Conservation (phyloP, 1,284 basidiomycete genomes). For the Pseudozyma sp. region DNA sequence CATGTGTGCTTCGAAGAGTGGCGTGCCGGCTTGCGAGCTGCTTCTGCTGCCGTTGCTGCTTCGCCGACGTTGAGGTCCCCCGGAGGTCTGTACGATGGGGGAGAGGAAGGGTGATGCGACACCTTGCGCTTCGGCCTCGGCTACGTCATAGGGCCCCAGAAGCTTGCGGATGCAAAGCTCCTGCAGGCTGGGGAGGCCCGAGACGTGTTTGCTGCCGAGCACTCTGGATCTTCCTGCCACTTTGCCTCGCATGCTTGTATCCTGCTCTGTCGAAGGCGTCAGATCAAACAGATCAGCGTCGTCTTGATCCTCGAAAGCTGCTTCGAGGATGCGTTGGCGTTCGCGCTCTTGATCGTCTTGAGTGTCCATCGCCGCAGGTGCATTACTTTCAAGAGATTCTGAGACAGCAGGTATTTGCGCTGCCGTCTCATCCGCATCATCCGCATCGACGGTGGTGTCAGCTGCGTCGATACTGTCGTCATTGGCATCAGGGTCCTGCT, state of each 20-base stretch:
- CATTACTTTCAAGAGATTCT: neutral
- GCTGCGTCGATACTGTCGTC: constrained; percentile 20
- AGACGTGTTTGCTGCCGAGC: constrained; percentile 35
- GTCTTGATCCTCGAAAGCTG: constrained; percentile 46
- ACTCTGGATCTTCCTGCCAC: constrained; percentile 41
- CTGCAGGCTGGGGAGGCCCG: constrained; percentile 39
- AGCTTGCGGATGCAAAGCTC: constrained; percentile 62
- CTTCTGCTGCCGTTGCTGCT: constrained; percentile 26
- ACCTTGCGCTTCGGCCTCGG: constrained; percentile 25
- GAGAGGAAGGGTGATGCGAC: constrained; percentile 42
- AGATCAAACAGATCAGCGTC: constrained; percentile 26
- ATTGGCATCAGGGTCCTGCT: constrained; percentile 7
- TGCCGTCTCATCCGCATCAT: constrained; percentile 17
- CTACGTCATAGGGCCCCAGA: constrained; percentile 44
- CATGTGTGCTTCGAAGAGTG: constrained; percentile 27
- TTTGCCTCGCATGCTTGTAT: constrained; percentile 8
- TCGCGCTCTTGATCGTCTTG: constrained; percentile 25
- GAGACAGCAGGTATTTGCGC: neutral
- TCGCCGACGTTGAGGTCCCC: constrained; percentile 26
- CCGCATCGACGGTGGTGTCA: constrained; percentile 15
- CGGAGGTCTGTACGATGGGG: constrained; percentile 27
- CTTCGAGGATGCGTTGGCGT: constrained; percentile 48
- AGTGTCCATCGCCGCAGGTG: neutral
- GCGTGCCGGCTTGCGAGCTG: constrained; percentile 28
- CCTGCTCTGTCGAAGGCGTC: constrained; percentile 24